Conservation (phyloP, 2,329 filamentous ascomycete species). For the Fusarium tuaranense region DNA sequence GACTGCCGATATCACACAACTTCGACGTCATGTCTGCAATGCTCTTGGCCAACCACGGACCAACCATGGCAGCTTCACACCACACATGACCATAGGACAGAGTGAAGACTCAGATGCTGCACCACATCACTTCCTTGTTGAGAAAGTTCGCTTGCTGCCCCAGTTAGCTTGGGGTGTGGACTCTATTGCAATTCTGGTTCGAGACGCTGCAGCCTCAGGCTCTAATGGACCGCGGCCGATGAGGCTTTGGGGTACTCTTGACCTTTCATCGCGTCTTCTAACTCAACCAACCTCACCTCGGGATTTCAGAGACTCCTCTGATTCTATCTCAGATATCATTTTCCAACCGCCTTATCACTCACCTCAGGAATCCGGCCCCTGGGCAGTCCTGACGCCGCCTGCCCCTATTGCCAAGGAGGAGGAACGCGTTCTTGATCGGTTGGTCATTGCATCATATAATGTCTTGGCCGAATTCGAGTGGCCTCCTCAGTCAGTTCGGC, state of each 20-base stretch:
- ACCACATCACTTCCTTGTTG: constrained; percentile 62
- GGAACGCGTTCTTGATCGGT: constrained; percentile 22
- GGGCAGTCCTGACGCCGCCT: constrained; percentile 13
- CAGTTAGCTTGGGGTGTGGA: constrained; percentile 60
- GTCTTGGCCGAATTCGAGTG: constrained; percentile 63
- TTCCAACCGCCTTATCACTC: constrained; percentile 29
- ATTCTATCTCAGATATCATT: background rate
- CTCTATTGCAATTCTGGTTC: constrained; percentile 64
- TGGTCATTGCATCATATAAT: constrained; percentile 64
- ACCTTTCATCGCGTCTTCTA: constrained; percentile 43
- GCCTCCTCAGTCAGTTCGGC: constrained; percentile 56
- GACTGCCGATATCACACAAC: constrained; percentile 41
- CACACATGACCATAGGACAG: constrained; percentile 72
- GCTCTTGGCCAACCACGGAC: constrained; percentile 48
- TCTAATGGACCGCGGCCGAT: constrained; percentile 58
- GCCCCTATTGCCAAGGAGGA: background rate
- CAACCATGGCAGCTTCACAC: constrained; percentile 45
- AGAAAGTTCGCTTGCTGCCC: constrained; percentile 64
- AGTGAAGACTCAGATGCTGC: constrained; percentile 58
- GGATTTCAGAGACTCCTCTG: constrained; percentile 9
- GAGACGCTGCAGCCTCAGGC: constrained; percentile 52
- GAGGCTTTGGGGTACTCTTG: constrained; percentile 67
- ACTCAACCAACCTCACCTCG: constrained; percentile 4
- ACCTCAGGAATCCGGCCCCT: background rate
- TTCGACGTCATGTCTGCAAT: constrained; percentile 52